These are phyloP conservation scores for Chrysanthemum makinoi DNA, from an alignment of 129 eudicot species.

Conservation along the genomic window DNA sequence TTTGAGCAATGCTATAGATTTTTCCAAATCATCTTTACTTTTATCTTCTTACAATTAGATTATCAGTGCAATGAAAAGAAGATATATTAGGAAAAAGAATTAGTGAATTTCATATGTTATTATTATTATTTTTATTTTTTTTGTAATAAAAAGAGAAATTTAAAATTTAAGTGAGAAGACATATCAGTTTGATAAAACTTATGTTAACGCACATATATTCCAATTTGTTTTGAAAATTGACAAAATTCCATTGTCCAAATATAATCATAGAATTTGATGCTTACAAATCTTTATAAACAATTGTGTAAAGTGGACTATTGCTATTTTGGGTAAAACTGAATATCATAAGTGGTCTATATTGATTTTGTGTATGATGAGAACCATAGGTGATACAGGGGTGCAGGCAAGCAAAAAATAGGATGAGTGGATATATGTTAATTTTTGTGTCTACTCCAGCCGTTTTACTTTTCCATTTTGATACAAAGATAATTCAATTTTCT, in stretches of 20 bases:
- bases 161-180: no score
- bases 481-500: neutral
- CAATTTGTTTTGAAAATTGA: slow-evolving; percentile 14
- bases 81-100: no score
- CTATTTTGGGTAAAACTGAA: slow-evolving; percentile 22
- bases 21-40: no score
- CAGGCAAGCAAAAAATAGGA: neutral
- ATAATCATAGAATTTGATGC: slow-evolving; percentile 21
- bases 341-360: slow-evolving; percentile 11
- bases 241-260: neutral
- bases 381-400: neutral
- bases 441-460: no score
- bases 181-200: neutral
- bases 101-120: no score
- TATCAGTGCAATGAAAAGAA: no score
- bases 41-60: no score
- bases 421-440: neutral
- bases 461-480: neutral
- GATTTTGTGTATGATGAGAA: slow-evolving; percentile 6
- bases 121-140: no score
- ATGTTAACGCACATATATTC: slow-evolving; percentile 6
- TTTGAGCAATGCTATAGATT: no score
- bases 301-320: neutral
- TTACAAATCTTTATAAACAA: slow-evolving; percentile 20
- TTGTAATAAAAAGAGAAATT: no score